Evolutionary conservation across 106 monocot species (phyloP).

Genomic region (Dendrobium huoshanense): DNA sequence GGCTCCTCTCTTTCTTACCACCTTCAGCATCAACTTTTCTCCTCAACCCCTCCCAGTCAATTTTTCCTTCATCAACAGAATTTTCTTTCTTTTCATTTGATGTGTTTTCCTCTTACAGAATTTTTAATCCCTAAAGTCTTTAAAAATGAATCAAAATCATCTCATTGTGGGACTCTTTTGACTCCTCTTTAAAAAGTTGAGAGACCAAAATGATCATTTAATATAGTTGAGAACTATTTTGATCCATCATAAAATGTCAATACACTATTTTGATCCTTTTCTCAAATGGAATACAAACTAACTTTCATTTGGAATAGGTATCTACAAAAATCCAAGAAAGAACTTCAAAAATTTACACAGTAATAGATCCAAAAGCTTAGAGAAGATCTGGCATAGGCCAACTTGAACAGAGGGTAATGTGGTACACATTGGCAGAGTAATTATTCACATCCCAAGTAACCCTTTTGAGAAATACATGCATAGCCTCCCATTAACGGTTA

Average conservation of each 20-base stretch:
- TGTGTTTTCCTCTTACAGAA: neutral
- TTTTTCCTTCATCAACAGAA: conserved; percentile 6
- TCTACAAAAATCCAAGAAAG: neutral
- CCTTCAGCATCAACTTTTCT: conserved; percentile 2
- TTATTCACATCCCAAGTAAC: neutral
- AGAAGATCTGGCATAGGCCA: neutral
- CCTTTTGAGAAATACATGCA: neutral
- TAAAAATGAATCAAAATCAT: too few species aligned
- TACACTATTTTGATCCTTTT: too few species aligned
- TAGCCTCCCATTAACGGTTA: neutral
- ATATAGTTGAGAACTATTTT: too few species aligned
- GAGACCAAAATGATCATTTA: too few species aligned
- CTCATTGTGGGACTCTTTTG: too few species aligned
- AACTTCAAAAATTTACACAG: neutral
- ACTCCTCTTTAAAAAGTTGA: too few species aligned
- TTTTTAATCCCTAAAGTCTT: too few species aligned
- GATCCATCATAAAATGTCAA: too few species aligned
- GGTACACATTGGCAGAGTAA: neutral
- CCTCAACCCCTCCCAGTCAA: conserved; percentile 28
- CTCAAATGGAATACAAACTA: neutral
- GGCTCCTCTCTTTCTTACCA: conserved; percentile 15
- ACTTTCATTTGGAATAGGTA: neutral
- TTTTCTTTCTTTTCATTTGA: conserved; percentile 10
- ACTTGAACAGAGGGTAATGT: neutral
- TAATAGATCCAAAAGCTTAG: neutral